Percentiles rank a stretch among this genome's conserved stretches.
phyloP scores from a whole-genome alignment of 2,329 filamentous ascomycete genomes.

The Verticillium nubilum region DNA sequence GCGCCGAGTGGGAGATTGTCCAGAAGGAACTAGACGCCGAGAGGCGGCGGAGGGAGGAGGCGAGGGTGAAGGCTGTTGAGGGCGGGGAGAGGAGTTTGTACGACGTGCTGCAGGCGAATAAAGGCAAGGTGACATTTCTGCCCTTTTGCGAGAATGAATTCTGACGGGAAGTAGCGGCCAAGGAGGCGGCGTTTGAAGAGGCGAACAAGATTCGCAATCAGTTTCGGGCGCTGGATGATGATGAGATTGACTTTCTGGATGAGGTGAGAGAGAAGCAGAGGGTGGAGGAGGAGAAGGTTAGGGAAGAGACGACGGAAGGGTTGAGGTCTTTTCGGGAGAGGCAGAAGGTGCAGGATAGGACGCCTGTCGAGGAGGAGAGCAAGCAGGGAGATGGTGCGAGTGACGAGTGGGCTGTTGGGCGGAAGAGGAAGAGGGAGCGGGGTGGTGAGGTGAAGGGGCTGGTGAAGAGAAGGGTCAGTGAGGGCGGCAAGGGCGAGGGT shows the following conservation, averaged over 20 bases:
- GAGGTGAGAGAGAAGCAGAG: conserved; percentile 45
- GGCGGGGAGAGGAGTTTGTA: conserved; percentile 58
- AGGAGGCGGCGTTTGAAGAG: conserved; percentile 79
- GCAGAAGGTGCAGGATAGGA: conserved; percentile 28
- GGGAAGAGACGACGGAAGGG: conserved; percentile 51
- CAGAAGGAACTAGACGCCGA: conserved; percentile 60
- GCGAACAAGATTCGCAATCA: conserved; percentile 66
- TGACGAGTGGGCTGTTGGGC: conserved; percentile 16
- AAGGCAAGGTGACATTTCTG: conserved; percentile 44
- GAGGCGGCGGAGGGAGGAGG: conserved; percentile 46
- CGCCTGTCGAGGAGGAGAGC: conserved; percentile 9
- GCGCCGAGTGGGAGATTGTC: conserved; percentile 57
- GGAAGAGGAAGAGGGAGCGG: conserved; percentile 31
- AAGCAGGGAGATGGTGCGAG: conserved; percentile 26
- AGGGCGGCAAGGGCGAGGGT: conserved; percentile 1
- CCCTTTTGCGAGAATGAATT: not conserved
- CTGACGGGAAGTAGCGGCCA: conserved; percentile 50
- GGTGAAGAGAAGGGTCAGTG: conserved; percentile 5
- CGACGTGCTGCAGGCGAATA: conserved; percentile 75
- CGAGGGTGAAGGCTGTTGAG: conserved; percentile 34
- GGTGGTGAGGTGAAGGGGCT: conserved; percentile 21
- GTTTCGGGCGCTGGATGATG: conserved; percentile 71
- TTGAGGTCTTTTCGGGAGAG: conserved; percentile 49
- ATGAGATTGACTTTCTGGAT: conserved; percentile 72
- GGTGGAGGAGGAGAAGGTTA: conserved; percentile 47